Percentiles rank a stretch among this genome's conserved stretches.
Evolutionary conservation across 2,329 filamentous ascomycete species (phyloP).

Genomic region (Fonsecaea multimorphosa): DNA sequence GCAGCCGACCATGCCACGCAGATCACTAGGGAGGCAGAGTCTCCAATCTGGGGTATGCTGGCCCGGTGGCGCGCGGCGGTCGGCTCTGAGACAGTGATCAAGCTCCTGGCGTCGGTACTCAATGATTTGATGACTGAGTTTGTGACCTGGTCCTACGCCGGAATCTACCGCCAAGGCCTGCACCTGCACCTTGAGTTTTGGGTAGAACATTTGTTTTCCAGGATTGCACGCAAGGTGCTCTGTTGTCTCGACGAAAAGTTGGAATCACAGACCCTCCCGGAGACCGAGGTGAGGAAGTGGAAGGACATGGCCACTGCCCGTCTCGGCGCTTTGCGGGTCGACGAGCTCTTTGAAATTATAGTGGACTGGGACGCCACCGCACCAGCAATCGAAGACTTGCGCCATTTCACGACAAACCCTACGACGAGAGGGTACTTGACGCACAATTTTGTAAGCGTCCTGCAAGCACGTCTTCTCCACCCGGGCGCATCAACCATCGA

Average conservation of each 20-base stretch:
- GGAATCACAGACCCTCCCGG: slow-evolving; percentile 41
- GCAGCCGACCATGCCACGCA: slow-evolving; percentile 23
- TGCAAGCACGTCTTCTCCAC: slow-evolving; percentile 64
- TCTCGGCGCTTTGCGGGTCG: slow-evolving; percentile 62
- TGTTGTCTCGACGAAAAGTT: slow-evolving; percentile 18
- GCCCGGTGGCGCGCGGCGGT: slow-evolving; percentile 43
- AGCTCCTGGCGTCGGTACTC: slow-evolving; percentile 65
- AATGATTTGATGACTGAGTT: slow-evolving; percentile 63
- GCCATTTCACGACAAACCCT: slow-evolving; percentile 60
- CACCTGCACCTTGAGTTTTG: slow-evolving; percentile 60
- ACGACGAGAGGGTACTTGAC: slow-evolving; percentile 63
- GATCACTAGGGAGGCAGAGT: slow-evolving; percentile 19
- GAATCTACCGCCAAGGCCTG: slow-evolving; percentile 60
- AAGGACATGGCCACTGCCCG: slow-evolving; percentile 61
- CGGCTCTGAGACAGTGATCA: slow-evolving; percentile 61
- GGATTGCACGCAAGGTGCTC: slow-evolving; percentile 56
- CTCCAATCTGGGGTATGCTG: slow-evolving; percentile 29
- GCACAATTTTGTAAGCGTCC: slow-evolving; percentile 58
- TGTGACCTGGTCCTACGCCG: slow-evolving; percentile 62
- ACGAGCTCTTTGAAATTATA: slow-evolving; percentile 66
- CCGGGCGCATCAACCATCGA: slow-evolving; percentile 69
- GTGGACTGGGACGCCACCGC: slow-evolving; percentile 65
- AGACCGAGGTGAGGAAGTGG: slow-evolving; percentile 59
- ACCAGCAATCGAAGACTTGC: slow-evolving; percentile 66
- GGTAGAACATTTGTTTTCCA: slow-evolving; percentile 61